phyloP scores from a whole-genome alignment of 2,329 filamentous ascomycete genomes.

The Trichophyton mentagrophytes region DNA sequence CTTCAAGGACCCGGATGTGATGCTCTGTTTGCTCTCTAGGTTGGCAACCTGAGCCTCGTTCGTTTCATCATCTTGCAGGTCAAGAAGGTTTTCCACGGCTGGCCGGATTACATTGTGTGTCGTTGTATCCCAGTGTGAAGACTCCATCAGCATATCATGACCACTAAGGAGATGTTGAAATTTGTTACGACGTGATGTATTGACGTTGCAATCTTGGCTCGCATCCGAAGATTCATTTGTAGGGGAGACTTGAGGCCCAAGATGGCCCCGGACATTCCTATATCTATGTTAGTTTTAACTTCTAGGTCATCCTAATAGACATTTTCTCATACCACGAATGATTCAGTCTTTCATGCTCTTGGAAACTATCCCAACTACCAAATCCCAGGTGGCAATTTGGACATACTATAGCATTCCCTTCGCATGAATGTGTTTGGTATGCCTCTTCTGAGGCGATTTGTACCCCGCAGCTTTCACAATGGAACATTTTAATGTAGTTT shows the following conservation, averaged over 20 bases:
- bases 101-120: neutral
- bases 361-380: neutral
- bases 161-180: neutral
- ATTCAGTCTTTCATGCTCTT: neutral
- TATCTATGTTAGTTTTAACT: neutral
- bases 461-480: neutral
- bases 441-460: neutral
- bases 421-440: neutral
- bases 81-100: neutral
- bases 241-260: neutral
- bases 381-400: neutral
- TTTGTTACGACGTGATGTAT: neutral
- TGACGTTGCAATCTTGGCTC: neutral
- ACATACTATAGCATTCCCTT: neutral
- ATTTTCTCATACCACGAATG: neutral
- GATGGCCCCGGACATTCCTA: neutral
- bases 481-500: neutral
- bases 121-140: neutral
- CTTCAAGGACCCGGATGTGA: neutral
- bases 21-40: no score
- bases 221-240: neutral
- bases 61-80: neutral
- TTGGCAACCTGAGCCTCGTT: neutral
- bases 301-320: neutral
- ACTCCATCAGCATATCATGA: neutral